Evolutionary conservation across 192 early-diverging fungal species (phyloP), one percentile per base, ranked within the genome.

Genomic region (Rhizophagus prolifer): DNA sequence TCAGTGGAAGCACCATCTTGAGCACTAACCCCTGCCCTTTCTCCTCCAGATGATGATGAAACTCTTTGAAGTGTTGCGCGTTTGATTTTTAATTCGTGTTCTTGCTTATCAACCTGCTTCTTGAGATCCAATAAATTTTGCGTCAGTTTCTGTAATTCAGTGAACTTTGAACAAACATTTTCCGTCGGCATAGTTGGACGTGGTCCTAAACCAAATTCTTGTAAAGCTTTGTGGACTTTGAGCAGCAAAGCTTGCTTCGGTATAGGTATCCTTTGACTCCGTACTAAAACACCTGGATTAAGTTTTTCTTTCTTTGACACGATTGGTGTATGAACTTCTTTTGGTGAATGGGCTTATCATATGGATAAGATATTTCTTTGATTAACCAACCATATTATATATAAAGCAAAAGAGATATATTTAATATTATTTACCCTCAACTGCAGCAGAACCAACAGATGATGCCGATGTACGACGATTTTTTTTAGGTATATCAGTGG

Each of bases 111-210:
- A 1, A 88, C 90, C 9, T 86, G 84, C 75, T 93, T 93, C 80
- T 95, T 95, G 65, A 94, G 81, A 75, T 98, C 96, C 66, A 95
- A 80, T 77, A 97, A 79, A 28, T 82, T 88, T 58, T 94, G 81
- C 69, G 96, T 90, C 13, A 90, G 92, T 59, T 86, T 84, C 70
- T 92, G 90, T 65, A 98, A 81, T 61, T 89, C 87, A 63, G 94
- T 92, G 80, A 92, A 96, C 72, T 91, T 91, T 30, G 90, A 86
- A 81, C 92, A 94, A 25, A 97, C 91, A 0, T 86, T 84, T 14
- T 86, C 89, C 4, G 95, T 97, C 6, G 93, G 91, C 92, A 97
- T 95, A 9, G 87, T 80, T 1, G 96, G 96, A n/a, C 73, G 73
- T 26, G 62, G 47, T 2, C 58, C 73, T 4, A 92, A 74, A 12